These are phyloP conservation scores for Calonectria hawksworthii DNA, from an alignment of 2,329 filamentous ascomycete genomes.

Conservation along the genomic window DNA sequence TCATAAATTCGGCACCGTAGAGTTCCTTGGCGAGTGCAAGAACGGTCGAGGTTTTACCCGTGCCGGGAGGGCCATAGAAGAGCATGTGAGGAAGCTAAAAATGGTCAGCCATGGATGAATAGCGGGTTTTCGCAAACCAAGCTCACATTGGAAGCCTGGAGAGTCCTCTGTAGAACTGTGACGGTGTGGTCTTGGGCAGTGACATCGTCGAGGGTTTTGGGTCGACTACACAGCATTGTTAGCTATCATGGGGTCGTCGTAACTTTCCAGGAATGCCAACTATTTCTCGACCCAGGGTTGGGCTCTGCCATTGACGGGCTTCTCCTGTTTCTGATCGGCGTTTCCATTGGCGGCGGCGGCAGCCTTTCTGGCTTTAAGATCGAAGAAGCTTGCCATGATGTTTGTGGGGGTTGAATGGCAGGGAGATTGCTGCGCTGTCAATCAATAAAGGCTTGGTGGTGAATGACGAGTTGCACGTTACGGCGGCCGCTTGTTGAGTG, in stretches of 20 bases:
- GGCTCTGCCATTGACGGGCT: constrained; percentile 70
- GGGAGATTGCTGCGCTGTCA: not conserved
- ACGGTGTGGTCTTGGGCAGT: constrained; percentile 98
- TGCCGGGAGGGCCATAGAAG: constrained; percentile 97
- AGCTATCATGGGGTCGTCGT: constrained; percentile 7
- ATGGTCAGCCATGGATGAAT: constrained; percentile 23
- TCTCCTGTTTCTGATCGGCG: constrained; percentile 75
- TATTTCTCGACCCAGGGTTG: constrained; percentile 99
- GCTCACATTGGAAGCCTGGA: constrained; percentile 91
- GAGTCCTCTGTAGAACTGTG: constrained; percentile 89
- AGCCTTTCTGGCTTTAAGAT: constrained; percentile 90
- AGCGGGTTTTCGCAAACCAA: not conserved
- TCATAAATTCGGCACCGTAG: constrained; percentile 94
- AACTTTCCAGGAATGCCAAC: constrained; percentile 64
- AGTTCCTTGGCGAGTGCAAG: constrained; percentile 97
- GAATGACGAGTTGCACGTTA: not conserved
- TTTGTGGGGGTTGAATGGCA: not conserved
- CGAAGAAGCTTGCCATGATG: constrained; percentile 91
- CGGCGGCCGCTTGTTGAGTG: not conserved
- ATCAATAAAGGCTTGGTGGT: constrained; percentile 8
- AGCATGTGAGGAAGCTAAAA: constrained; percentile 94
- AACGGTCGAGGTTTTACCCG: constrained; percentile 97
- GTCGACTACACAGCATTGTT: constrained; percentile 72
- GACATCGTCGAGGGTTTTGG: constrained; percentile 94
- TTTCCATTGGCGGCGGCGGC: constrained; percentile 73